These are phyloP conservation scores for Kuraishia piskuri DNA, from an alignment of 805 yeast genomes.

Conservation along the genomic window DNA sequence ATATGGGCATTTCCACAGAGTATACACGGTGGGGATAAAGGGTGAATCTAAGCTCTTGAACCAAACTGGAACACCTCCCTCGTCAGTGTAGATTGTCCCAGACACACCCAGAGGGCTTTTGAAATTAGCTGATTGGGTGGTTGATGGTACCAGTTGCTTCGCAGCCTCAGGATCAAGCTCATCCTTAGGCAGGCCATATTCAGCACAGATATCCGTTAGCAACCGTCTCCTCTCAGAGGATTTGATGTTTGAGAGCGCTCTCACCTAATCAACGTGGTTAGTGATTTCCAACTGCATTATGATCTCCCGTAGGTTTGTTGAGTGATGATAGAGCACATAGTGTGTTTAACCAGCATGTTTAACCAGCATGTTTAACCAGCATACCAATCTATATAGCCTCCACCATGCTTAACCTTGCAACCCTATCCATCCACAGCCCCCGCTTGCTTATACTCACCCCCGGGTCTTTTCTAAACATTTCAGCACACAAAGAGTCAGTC, in stretches of 20 bases:
- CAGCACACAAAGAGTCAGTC: not conserved
- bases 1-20: constrained; percentile 62
- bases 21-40: constrained; percentile 61
- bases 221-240: constrained; percentile 68
- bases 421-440: too few species aligned
- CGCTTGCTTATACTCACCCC: constrained; percentile 22
- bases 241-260: constrained; percentile 72
- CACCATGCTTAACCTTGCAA: too few species aligned
- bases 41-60: constrained; percentile 49
- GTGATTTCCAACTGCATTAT: not conserved
- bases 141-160: constrained; percentile 33
- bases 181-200: constrained; percentile 30
- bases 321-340: not conserved
- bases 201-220: constrained; percentile 30
- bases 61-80: constrained; percentile 63
- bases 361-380: constrained; percentile 4
- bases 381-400: not conserved
- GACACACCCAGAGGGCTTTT: constrained; percentile 38
- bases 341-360: constrained; percentile 4
- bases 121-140: constrained; percentile 57
- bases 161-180: constrained; percentile 28
- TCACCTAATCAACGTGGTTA: constrained; percentile 30
- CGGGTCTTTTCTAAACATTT: constrained; percentile 48
- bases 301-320: too few species aligned
- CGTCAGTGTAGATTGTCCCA: constrained; percentile 62